Conservation (phyloP, 2,329 filamentous ascomycete species). For the Rutstroemia sp. region DNA sequence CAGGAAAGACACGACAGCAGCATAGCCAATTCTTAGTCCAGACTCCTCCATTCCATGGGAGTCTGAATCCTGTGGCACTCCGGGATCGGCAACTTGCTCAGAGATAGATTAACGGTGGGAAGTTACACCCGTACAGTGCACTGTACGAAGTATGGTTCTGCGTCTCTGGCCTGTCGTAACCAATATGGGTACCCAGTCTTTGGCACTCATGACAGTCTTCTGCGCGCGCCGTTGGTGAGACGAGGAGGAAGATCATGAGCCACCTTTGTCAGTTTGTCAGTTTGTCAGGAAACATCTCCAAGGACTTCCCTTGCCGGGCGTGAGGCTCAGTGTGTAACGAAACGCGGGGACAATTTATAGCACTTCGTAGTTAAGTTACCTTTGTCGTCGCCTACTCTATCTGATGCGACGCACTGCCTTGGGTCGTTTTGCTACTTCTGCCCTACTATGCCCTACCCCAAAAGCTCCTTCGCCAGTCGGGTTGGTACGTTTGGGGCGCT, state of each 20-base stretch:
- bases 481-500: background rate
- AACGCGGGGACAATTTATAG: background rate
- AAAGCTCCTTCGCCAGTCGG: constrained; percentile 9
- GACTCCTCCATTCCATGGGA: background rate
- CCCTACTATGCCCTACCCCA: background rate
- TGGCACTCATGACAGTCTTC: constrained; percentile 5
- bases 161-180: constrained; percentile 1
- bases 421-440: background rate
- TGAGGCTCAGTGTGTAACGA: background rate
- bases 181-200: constrained; percentile 8
- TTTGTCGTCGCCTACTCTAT: constrained; percentile 8
- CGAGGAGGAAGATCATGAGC: constrained; percentile 4
- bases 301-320: background rate
- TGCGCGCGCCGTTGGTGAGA: constrained; percentile 1
- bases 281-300: background rate
- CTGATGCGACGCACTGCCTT: constrained; percentile 4
- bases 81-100: constrained; percentile 2
- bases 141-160: background rate
- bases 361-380: background rate
- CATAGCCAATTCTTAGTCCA: background rate
- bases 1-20: too few relatives aligned
- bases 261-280: background rate
- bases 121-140: constrained; percentile 8
- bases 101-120: constrained; percentile 8
- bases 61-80: background rate